Conservation (phyloP, 495 filamentous ascomycete species). For the Saxophila tyrrhenica region DNA sequence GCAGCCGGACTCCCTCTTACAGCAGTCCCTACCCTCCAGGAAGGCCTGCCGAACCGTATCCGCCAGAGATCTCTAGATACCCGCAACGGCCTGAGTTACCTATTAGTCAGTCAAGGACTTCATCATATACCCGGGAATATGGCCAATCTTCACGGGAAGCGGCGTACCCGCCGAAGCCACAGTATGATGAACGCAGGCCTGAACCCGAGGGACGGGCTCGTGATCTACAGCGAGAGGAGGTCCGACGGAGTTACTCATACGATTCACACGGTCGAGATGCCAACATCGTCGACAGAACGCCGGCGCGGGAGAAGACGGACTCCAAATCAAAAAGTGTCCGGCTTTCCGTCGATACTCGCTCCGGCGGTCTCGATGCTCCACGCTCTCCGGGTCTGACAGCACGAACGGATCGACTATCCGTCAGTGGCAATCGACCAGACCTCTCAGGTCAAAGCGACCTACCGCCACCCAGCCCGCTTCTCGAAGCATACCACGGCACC, state of each 20-base stretch:
- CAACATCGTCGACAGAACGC: slow-evolving; percentile 14
- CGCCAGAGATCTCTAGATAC: slow-evolving; percentile 5
- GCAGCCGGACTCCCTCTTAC: neutral
- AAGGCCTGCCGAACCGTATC: slow-evolving; percentile 5
- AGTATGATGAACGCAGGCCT: slow-evolving; percentile 7
- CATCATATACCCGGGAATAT: slow-evolving; percentile 23
- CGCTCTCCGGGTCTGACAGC: slow-evolving; percentile 17
- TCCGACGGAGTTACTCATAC: slow-evolving; percentile 2
- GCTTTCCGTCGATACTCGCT: slow-evolving; percentile 1
- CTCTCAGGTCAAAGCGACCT: slow-evolving; percentile 16
- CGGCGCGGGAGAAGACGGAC: slow-evolving; percentile 1
- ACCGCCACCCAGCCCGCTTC: slow-evolving; percentile 52
- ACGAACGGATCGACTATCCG: slow-evolving; percentile 28
- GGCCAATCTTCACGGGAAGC: slow-evolving; percentile 24
- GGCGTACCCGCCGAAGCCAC: slow-evolving; percentile 27
- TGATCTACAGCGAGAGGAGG: slow-evolving; percentile 6
- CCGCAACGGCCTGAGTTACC: slow-evolving; percentile 1
- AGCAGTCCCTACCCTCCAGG: slow-evolving; percentile 1
- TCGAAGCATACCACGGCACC: slow-evolving; percentile 88
- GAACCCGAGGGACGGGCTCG: slow-evolving; percentile 8
- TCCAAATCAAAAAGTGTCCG: neutral
- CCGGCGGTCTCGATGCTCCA: slow-evolving; percentile 2
- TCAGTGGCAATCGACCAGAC: slow-evolving; percentile 27
- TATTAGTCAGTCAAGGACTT: neutral
- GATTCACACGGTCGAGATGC: slow-evolving; percentile 7